Conservation (phyloP, 805 yeast species). For the Metschnikowia colocasiae region DNA sequence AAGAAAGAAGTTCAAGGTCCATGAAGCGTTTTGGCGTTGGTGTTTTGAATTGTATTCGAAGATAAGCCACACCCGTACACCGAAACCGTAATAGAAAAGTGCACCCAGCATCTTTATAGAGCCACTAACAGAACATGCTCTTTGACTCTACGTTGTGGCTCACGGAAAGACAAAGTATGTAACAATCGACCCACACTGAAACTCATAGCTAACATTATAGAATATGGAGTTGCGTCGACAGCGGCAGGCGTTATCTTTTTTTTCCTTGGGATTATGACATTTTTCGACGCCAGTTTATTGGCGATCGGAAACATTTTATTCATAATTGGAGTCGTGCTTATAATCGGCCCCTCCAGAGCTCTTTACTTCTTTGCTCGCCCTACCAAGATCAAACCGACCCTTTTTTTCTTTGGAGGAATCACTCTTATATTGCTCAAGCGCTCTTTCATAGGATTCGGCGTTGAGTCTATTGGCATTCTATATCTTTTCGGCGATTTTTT, state of each 20-base stretch:
- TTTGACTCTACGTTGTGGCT: slow-evolving; percentile 50
- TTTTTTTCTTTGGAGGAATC: slow-evolving; percentile 76
- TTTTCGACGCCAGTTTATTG: slow-evolving; percentile 83
- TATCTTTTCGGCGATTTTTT: slow-evolving; percentile 89
- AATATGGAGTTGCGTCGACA: slow-evolving; percentile 89
- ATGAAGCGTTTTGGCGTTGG: background rate
- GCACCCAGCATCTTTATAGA: background rate
- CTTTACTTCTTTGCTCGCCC: slow-evolving; percentile 81
- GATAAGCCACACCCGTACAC: slow-evolving; percentile 9
- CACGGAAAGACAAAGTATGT: slow-evolving; percentile 72
- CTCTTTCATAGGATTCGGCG: slow-evolving; percentile 78
- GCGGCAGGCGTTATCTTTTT: slow-evolving; percentile 80
- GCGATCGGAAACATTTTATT: slow-evolving; percentile 86
- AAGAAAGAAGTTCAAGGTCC: background rate
- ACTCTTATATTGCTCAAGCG: slow-evolving; percentile 67
- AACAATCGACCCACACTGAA: too few relatives aligned
- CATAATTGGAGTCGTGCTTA: slow-evolving; percentile 74
- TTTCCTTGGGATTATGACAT: slow-evolving; percentile 74
- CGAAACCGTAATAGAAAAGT: background rate
- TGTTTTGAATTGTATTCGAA: background rate
- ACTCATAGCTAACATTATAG: slow-evolving; percentile 37
- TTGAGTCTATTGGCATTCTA: slow-evolving; percentile 86
- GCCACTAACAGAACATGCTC: slow-evolving; percentile 11
- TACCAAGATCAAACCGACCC: slow-evolving; percentile 77
- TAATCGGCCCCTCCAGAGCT: slow-evolving; percentile 86